These are phyloP conservation scores for Nicotiana attenuata DNA, from an alignment of 257 asterid genomes.

Conservation along the genomic window DNA sequence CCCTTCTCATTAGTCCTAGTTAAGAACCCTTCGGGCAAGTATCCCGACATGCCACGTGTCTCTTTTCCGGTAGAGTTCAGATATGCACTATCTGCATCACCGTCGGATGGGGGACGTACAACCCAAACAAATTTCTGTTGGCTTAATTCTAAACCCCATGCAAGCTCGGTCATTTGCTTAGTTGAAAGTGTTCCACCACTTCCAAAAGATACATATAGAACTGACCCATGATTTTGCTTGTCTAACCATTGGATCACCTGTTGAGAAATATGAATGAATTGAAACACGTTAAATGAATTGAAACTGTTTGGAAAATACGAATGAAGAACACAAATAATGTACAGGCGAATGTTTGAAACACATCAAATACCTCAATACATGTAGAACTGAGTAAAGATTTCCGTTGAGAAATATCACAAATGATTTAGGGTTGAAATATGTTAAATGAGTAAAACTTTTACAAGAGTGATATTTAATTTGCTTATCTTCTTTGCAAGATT, in stretches of 20 bases:
- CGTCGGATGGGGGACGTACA: background rate
- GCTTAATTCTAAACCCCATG: conserved; percentile 8
- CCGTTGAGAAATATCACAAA: too few species aligned
- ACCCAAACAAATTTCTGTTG: background rate
- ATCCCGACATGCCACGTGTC: background rate
- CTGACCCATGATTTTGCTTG: background rate
- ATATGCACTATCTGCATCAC: background rate
- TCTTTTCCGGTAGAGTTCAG: background rate
- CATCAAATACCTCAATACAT: too few species aligned
- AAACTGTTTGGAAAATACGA: too few species aligned
- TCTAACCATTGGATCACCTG: background rate
- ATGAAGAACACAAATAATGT: too few species aligned
- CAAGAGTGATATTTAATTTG: too few species aligned
- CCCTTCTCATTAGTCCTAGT: background rate
- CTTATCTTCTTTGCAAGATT: too few species aligned
- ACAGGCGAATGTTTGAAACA: too few species aligned
- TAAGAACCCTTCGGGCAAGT: background rate
- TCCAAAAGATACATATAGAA: conserved; percentile 6
- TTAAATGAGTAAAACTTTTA: too few species aligned
- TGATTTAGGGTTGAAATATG: too few species aligned
- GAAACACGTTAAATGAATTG: background rate
- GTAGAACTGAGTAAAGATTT: too few species aligned
- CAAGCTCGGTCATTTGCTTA: background rate
- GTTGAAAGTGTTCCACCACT: conserved; percentile 9
- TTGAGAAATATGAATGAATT: background rate